Evolutionary conservation across 805 yeast genomes (phyloP), one percentile per base, ranked within the genome.

Genomic region (Lachancea nothofagi): DNA sequence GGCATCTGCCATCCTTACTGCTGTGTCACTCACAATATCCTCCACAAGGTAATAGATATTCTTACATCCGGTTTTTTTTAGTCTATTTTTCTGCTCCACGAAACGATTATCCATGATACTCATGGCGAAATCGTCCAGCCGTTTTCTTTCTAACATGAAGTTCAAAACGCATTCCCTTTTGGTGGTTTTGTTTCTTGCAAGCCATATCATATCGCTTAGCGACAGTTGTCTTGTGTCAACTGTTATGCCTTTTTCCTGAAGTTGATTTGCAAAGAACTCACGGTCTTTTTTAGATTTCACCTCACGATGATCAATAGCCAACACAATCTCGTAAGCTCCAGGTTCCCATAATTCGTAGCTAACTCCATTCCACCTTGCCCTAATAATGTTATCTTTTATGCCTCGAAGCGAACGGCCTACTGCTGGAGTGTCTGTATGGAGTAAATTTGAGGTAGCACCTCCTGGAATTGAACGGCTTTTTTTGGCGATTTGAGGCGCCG

Each of bases 81-180:
- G 66, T 39, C 99, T 71, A 13, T 71, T 64, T 55, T 90, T 89
- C 57, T 93, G 99, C 57, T 93, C 98, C 40, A 71, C 69, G 53
- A 83, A 88, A 36, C 99, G 65, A 2, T 96, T 96, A 61, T 93
- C 99, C 44, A 74, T 72, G 33, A 93, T 87, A 37, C 95, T 84
- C 24, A 69, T 55, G 0, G 83, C 83, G 51, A 93, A 71, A 67
- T 93, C 99, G 55, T 86, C 95, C 31, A 89, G 61, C 41, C 96
- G 66, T 61, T 93, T 93, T 27, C 99, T 70, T 64, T 93, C 99
- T 33, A 90, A 72, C n/a, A 93, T 82, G 45, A 77, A 80, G 56
- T 90, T 83, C 13, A 93, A 62, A 1, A 85, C 81, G 4, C 80
- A 86, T 40, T 80, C 80, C 38, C 72, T 71, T 1, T 73, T 70